Evolutionary conservation across 495 filamentous ascomycete genomes (phyloP), one percentile per base, ranked within the genome.

Genomic region (Hamigera avellanea): DNA sequence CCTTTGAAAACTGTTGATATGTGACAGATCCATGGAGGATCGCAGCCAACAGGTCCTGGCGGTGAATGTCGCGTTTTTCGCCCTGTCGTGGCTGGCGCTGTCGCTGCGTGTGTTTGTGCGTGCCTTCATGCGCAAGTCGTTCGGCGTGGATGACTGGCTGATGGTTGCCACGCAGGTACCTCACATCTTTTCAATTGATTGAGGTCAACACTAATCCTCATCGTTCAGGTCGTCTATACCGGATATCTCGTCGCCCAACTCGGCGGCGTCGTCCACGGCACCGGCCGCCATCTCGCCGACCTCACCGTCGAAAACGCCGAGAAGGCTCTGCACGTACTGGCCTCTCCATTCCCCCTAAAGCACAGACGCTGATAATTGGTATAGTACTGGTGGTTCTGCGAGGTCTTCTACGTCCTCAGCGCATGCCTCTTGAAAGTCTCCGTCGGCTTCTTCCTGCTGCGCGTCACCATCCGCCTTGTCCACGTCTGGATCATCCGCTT

Each of bases 391-490:
- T 62, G 50, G 48, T 43, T 55, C 26, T 61, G 57, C 39, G 59
- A 62, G 32, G 39, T 54, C 25, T 49, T 60, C 31, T 66, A 64
- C 42, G 42, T 61, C 19, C 30, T 56, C 14, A 44, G 45, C 23
- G 61, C 48, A 44, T 46, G 47, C 28, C 36, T 53, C 6, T 31
- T 61, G 9, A 70, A 70, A 42, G 37, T 63, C 21, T 54, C 58
- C 23, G 57, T 71, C 37, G 62, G 51, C 30, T 40, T 58, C 38
- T 63, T 69, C 45, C 50, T 69, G 10, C 54, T 67, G 6, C 57
- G 67, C 28, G 47, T 71, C 13, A 46, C 61, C 16, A 45, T 62
- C 12, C 35, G 45, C 10, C 41, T 32, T n/a, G n/a, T 45, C 8
- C 65, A 72, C 37, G 51, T 53, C 25, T 43, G 47, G 41, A 57